Evolutionary conservation across 208 protist species (phyloP), one percentile per base, ranked within the genome.

Genomic region (Leptomonas pyrrhocoris): DNA sequence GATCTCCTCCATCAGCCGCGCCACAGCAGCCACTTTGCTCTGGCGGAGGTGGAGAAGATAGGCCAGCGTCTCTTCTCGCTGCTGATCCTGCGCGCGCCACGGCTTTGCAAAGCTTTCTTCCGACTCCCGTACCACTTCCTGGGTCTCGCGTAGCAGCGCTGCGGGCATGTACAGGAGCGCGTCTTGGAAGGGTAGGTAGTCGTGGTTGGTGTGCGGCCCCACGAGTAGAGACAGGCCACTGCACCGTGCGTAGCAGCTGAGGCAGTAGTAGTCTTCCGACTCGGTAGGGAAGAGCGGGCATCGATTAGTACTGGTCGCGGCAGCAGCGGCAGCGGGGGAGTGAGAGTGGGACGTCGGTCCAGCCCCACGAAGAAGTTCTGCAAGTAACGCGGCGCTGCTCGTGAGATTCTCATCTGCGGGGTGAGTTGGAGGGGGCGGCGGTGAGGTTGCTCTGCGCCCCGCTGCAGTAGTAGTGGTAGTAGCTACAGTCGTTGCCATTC

Each of bases 121-220:
- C 18, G 79, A 74, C 21, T 74, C 49, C 27, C 57, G 49, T n/a
- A 80, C 50, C 8, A 81, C 46, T 18, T 80, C 67, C 15, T 59
- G 30, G 3, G 83, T 74, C 42, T 89, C 82, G 12, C 85, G 62
- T 31, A 69, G 73, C 23, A 95, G 62, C 13, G 71, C 56, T 0
- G 86, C 76, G 13, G 89, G 89, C 53, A 92, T 53, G 73, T 73
- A 72, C 21, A 62, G 31, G 12, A 86, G 56, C 0, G 87, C 88
- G n/a, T 86, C 76, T 6, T 28, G 30, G 11, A 93, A 63, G 2
- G 86, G 77, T 0, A 91, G 74, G 43, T 85, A 77, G 66, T 75
- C 76, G 79, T 95, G 90, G 28, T 61, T 77, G 0, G 83, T 86
- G 73, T 95, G 90, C 12, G 81, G 73, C n/a, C 90, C 90, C 11